Conservation (phyloP, 2,329 filamentous ascomycete species). For the Dryadomyces sulphureus region DNA sequence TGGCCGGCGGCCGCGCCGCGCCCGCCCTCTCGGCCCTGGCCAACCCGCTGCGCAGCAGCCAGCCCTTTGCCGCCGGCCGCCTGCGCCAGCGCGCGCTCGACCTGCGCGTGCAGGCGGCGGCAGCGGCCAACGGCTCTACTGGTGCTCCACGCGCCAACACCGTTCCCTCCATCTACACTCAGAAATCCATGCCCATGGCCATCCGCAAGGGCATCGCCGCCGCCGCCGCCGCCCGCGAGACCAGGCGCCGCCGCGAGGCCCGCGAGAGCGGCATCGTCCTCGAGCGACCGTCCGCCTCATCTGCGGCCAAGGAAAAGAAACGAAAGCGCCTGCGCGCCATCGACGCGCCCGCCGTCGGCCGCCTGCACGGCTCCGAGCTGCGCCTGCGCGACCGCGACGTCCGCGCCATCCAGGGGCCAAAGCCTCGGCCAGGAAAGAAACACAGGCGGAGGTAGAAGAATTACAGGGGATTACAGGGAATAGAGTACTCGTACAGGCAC, state of each 20-base stretch:
- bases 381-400: slow-evolving; percentile 68
- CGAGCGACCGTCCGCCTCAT: slow-evolving; percentile 35
- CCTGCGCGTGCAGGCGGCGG: slow-evolving; percentile 66
- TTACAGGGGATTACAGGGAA: neutral
- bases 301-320: slow-evolving; percentile 14
- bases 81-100: slow-evolving; percentile 72
- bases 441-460: slow-evolving; percentile 8
- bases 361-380: slow-evolving; percentile 64
- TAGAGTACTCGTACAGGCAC: neutral
- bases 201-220: slow-evolving; percentile 72
- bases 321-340: slow-evolving; percentile 30
- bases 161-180: slow-evolving; percentile 32
- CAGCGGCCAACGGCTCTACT: no score
- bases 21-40: slow-evolving; percentile 14
- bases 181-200: slow-evolving; percentile 79
- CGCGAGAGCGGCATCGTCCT: slow-evolving; percentile 82
- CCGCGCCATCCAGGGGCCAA: slow-evolving; percentile 46
- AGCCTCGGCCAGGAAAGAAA: slow-evolving; percentile 16
- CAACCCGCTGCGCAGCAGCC: slow-evolving; percentile 16
- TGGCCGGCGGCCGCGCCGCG: slow-evolving; percentile 33
- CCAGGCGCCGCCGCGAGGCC: slow-evolving; percentile 61
- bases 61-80: slow-evolving; percentile 43
- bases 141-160: slow-evolving; percentile 38
- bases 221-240: slow-evolving; percentile 51
- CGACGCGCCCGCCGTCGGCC: slow-evolving; percentile 66